Base-by-base conservation (phyloP, 371 early-diverging fungal species). In the Mortierella polycephala region DNA sequence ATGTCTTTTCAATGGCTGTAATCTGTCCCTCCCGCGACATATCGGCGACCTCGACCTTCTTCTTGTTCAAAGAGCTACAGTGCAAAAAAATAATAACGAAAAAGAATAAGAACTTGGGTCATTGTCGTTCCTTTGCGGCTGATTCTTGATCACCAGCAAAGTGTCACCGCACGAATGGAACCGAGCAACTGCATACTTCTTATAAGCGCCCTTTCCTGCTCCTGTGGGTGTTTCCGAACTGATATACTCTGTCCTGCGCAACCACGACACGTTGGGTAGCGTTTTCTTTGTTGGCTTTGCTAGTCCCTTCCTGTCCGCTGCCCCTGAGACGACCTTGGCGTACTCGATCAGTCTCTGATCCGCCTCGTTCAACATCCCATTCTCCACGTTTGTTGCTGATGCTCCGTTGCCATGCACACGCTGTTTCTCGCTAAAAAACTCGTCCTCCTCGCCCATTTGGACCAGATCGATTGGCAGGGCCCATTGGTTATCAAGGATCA, bases 401-500 rank as follows among this genome's bases (percentile, higher is more conserved):
- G 20, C 53, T 62, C 65, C 64, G 46, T 66, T 67, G 44, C 61
- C 61, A 44, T 46, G 46, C 20, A 42, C 23, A 14, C 44, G 64
- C 49, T 62, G 7, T 10, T 61, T 83, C 47, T 81, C 83, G 50
- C 85, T 84, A 42, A 87, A 74, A 30, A 30, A 30, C 30, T 30
- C 30, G 64, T 85, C 89, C 65, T 85, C 85, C 39, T 88, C 86
- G 13, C 69, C 61, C 64, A 93, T 66, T 7, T 81, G 75, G 45
- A 92, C 81, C 14, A 89, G 87, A 66, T 94, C 91, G 55, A 93
- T 85, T 1, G 93, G 90, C 75, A 94, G 87, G 46, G 89, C 93
- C 50, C 86, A 76, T 62, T 91, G 90, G 18, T 86, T 85, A 66
- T 94, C 93, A 20, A 89, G 89, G 18, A 84, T 82, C 53, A 93